Evolutionary conservation across 805 yeast genomes (phyloP), one percentile per base, ranked within the genome.

Genomic region (Candida succiphila): DNA sequence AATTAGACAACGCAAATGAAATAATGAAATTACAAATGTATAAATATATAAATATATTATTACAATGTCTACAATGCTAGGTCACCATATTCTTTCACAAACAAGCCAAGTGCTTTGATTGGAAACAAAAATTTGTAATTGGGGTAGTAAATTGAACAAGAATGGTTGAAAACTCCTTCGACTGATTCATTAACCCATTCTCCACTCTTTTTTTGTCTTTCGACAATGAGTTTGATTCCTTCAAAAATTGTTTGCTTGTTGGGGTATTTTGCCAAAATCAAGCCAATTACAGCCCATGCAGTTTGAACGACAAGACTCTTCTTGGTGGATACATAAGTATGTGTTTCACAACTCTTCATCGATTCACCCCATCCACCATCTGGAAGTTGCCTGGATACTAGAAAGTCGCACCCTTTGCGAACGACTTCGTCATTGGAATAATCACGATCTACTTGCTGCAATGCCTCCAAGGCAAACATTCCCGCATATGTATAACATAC

Each of bases 351-450:
- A 4, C 94, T 75, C 51, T 89, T 79, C 84, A 89, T 86, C 7
- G 84, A 72, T 57, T 92, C 99, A 36, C 95, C 84, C 98, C 98
- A 92, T 1, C 98, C 98, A 17, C 98, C 99, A 56, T 92, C 97
- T 4, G 51, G 56, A 48, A 78, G 65, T 52, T 89, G 97, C 45
- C 81, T 75, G 2, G 72, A 48, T 1, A 78, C 78, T 14, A 92
- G 52, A 54, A 85, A 92, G 31, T 87, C 94, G 51, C 97, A 92
- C 0, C 95, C 98, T 44, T 60, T 69, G 26, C 64, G 59, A 6
- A 85, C 94, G 3, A 60, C 54, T 6, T 63, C 70, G 26, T 80
- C 73, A 46, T 78, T 85, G 1, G 48, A 49, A 52, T 87, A 89
- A 2, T 49, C 60, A 37, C 69, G 68, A 1, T 78, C 84, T 19